These are phyloP conservation scores for Curvularia spicifera DNA, from an alignment of 2,329 filamentous ascomycete genomes.

Conservation along the genomic window DNA sequence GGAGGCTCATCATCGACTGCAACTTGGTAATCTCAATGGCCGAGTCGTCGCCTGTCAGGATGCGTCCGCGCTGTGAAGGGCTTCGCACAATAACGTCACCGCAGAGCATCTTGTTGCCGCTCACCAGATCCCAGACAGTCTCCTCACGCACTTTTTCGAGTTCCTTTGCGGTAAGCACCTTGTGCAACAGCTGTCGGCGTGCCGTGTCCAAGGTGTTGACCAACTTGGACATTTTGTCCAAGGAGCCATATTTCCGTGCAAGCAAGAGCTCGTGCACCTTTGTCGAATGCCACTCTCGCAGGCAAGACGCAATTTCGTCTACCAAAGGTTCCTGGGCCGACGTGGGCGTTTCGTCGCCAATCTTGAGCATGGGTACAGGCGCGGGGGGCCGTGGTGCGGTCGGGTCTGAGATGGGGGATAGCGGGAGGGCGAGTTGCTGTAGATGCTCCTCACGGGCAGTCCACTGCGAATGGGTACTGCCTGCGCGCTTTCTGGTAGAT, in stretches of 20 bases:
- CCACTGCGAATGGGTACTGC: slow-evolving; percentile 48
- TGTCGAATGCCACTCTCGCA: slow-evolving; percentile 98
- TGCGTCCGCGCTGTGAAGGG: slow-evolving; percentile 78
- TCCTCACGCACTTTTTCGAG: slow-evolving; percentile 80
- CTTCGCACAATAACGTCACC: slow-evolving; percentile 95
- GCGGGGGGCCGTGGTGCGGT: slow-evolving; percentile 79
- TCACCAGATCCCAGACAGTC: slow-evolving; percentile 94
- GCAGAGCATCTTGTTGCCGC: slow-evolving; percentile 90
- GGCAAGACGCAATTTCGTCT: slow-evolving; percentile 94
- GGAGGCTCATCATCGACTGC: slow-evolving; percentile 93
- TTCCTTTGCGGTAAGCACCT: slow-evolving; percentile 88
- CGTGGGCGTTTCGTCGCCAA: slow-evolving; percentile 94
- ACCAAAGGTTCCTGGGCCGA: slow-evolving; percentile 89
- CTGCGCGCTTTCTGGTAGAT: slow-evolving; percentile 43
- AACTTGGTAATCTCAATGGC: slow-evolving; percentile 88
- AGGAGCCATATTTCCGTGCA: slow-evolving; percentile 76
- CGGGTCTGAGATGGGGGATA: slow-evolving; percentile 61
- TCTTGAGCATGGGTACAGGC: slow-evolving; percentile 95
- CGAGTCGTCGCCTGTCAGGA: slow-evolving; percentile 90
- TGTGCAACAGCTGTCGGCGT: slow-evolving; percentile 88
- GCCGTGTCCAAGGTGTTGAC: slow-evolving; percentile 84
- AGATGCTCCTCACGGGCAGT: slow-evolving; percentile 50
- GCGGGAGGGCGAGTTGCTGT: slow-evolving; percentile 47
- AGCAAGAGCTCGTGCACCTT: slow-evolving; percentile 92
- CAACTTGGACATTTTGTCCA: slow-evolving; percentile 82